These are phyloP conservation scores for Aspergillus sclerotialis DNA, from an alignment of 2,329 filamentous ascomycete genomes.

Conservation along the genomic window DNA sequence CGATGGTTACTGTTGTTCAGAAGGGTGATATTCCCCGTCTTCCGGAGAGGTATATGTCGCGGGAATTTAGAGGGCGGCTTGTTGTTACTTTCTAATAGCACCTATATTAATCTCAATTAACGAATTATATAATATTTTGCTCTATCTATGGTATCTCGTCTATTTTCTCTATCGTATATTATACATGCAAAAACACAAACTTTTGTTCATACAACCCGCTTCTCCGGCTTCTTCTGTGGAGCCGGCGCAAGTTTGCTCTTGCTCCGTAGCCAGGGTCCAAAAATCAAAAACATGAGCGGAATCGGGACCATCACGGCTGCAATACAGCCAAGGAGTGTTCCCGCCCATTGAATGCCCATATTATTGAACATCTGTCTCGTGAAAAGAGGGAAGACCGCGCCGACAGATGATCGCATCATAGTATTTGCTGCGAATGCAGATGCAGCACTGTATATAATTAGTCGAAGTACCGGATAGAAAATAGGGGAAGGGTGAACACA, in stretches of 20 bases:
- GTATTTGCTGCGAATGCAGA: constrained; percentile 16
- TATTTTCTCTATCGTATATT: not conserved
- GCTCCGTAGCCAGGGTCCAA: constrained; percentile 8
- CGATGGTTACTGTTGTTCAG: constrained; percentile 3
- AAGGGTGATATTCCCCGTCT: constrained; percentile 2
- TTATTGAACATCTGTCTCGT: constrained; percentile 16
- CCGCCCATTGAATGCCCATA: constrained; percentile 15
- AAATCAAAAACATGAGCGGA: constrained; percentile 12
- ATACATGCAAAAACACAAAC: not conserved
- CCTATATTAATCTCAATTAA: no score
- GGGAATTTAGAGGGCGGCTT: constrained; percentile 3
- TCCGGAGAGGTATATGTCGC: constrained; percentile 2
- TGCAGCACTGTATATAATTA: constrained; percentile 8
- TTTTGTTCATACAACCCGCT: not conserved
- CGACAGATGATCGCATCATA: constrained; percentile 17
- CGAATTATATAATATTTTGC: no score
- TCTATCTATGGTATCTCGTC: not conserved
- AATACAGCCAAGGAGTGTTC: constrained; percentile 13
- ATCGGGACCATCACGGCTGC: constrained; percentile 17
- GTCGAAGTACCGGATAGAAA: not conserved
- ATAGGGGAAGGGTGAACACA: constrained; percentile 2
- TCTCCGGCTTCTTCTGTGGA: constrained; percentile 5
- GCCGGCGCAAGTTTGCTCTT: constrained; percentile 12
- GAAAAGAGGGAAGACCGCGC: constrained; percentile 14
- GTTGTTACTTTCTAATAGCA: constrained; percentile 1